A percentile compares a stretch with the other conserved stretches of the same genome.
phyloP scores from a whole-genome alignment of 352 stramenopile genomes.

The Phytophthora nicotianae region DNA sequence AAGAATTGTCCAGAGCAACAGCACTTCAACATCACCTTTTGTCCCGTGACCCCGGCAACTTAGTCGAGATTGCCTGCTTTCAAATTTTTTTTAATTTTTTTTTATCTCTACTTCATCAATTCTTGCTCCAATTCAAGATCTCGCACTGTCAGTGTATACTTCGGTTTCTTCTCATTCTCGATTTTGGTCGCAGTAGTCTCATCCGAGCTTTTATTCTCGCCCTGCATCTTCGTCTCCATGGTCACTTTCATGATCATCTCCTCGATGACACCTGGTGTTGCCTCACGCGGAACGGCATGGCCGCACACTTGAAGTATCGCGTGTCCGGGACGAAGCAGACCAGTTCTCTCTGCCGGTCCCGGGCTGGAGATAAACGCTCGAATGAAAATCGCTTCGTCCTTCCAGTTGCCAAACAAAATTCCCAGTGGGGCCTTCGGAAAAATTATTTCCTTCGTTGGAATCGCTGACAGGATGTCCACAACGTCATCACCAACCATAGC shows the following conservation, averaged over 20 bases:
- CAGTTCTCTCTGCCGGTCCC: constrained; percentile 72
- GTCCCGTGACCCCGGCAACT: constrained; percentile 10
- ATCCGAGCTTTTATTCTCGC: constrained; percentile 8
- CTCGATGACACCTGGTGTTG: constrained; percentile 61
- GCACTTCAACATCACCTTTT: constrained; percentile 37
- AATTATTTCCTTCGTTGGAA: constrained; percentile 53
- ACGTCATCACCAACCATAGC: constrained; percentile 2
- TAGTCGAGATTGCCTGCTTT: not conserved
- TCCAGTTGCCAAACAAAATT: constrained; percentile 85
- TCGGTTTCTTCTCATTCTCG: constrained; percentile 37
- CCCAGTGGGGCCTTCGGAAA: constrained; percentile 73
- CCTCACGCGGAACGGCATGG: constrained; percentile 57
- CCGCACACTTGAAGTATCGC: constrained; percentile 82
- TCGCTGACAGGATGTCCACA: constrained; percentile 21
- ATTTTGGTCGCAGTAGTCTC: constrained; percentile 16
- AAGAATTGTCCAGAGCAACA: constrained; percentile 27
- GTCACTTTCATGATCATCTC: constrained; percentile 71
- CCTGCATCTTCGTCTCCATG: constrained; percentile 18
- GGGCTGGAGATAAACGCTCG: constrained; percentile 82
- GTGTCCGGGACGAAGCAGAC: constrained; percentile 61
- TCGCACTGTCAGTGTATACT: constrained; percentile 74
- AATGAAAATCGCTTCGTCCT: constrained; percentile 79
- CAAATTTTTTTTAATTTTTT: not conserved
- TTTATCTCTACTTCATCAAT: constrained; percentile 61
- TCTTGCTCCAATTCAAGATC: constrained; percentile 82